Evolutionary conservation across 2,329 filamentous ascomycete species (phyloP).

Genomic region (Pestalotiopsis sp.): DNA sequence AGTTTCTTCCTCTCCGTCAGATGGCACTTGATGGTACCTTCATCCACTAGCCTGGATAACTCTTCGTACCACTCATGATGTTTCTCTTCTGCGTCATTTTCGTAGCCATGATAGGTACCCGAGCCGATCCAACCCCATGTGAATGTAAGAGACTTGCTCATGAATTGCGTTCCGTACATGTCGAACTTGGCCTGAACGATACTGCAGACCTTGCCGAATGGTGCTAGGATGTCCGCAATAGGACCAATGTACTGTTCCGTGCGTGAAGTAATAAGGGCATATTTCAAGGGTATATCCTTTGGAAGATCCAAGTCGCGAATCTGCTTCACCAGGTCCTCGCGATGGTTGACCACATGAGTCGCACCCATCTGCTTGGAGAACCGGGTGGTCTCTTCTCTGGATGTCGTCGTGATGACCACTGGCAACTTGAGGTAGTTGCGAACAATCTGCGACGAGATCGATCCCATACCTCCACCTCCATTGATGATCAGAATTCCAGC

Average conservation of each 20-base stretch:
- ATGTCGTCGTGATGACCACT: constrained; percentile 46
- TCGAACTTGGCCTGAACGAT: constrained; percentile 46
- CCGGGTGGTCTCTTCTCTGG: constrained; percentile 39
- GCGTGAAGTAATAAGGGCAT: constrained; percentile 44
- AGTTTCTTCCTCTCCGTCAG: no score
- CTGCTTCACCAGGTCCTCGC: constrained; percentile 40
- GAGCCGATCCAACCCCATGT: constrained; percentile 44
- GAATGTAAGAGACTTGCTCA: constrained; percentile 47
- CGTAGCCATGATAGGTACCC: constrained; percentile 21
- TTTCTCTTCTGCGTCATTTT: background rate
- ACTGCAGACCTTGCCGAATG: constrained; percentile 47
- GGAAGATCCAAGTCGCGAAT: constrained; percentile 30
- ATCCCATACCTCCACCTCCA: background rate
- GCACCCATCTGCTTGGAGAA: constrained; percentile 44
- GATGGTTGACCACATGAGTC: constrained; percentile 46
- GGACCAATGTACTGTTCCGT: constrained; percentile 43
- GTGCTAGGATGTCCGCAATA: constrained; percentile 40
- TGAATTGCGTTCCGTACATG: constrained; percentile 48
- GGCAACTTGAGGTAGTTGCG: constrained; percentile 38
- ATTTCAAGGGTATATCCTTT: constrained; percentile 36
- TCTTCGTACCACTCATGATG: background rate
- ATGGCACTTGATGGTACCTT: background rate
- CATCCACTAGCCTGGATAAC: background rate
- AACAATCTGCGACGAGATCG: background rate
- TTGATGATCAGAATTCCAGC: background rate